A percentile compares a stretch with the other conserved stretches of the same genome.
These are phyloP conservation scores for Fusarium nematophilum DNA, from an alignment of 2,329 filamentous ascomycete genomes.

Conservation along the genomic window DNA sequence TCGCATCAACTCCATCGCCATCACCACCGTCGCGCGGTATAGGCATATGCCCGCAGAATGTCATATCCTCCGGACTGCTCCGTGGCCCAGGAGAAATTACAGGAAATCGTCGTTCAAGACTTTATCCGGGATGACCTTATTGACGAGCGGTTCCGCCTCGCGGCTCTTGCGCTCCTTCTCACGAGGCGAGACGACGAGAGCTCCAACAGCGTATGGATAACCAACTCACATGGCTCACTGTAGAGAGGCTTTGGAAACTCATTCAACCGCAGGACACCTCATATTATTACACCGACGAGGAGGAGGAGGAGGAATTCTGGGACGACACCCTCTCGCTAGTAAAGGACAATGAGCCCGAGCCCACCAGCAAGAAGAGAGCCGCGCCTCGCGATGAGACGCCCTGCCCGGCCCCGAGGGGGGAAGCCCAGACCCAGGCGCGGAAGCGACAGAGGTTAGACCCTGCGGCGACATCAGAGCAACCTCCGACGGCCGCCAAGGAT, in stretches of 20 bases:
- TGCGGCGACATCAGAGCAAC: conserved; percentile 2
- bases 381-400: conserved; percentile 23
- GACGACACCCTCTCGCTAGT: neutral
- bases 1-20: conserved; percentile 17
- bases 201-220: conserved; percentile 28
- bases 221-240: neutral
- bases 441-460: conserved; percentile 29
- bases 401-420: conserved; percentile 6
- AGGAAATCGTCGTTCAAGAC: conserved; percentile 24
- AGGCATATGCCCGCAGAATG: conserved; percentile 2
- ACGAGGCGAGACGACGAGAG: conserved; percentile 5
- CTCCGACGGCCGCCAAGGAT: neutral
- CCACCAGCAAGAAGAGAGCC: conserved; percentile 24
- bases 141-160: conserved; percentile 11
- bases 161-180: conserved; percentile 26
- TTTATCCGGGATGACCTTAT: conserved; percentile 14
- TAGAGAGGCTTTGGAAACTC: neutral
- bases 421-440: conserved; percentile 12
- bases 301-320: conserved; percentile 2
- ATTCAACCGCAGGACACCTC: conserved; percentile 26
- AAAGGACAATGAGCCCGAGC: conserved; percentile 1
- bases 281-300: conserved; percentile 27
- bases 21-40: neutral
- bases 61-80: neutral
- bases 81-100: conserved; percentile 4